Percentiles rank a stretch among this genome's conserved stretches.
Conservation (phyloP, 2,329 filamentous ascomycete genomes). For the Fusarium sp. region DNA sequence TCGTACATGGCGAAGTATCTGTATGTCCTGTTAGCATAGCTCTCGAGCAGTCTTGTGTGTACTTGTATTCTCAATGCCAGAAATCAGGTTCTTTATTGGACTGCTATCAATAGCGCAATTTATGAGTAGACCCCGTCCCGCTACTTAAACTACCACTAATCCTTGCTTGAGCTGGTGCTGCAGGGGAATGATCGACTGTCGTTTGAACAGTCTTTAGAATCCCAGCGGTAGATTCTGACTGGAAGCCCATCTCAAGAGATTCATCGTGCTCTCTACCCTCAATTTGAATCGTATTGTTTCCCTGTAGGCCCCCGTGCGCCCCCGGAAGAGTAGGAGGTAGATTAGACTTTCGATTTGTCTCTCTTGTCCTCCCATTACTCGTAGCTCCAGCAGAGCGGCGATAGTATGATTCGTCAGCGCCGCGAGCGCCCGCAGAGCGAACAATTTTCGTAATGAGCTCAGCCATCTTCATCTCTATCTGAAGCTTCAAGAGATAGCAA, state of each 20-base stretch:
- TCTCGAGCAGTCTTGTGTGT: no score
- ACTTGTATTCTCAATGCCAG: no score
- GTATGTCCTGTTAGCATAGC: no score
- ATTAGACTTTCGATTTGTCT: not conserved
- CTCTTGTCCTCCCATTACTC: not conserved
- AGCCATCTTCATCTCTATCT: conserved; percentile 64
- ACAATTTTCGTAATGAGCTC: conserved; percentile 57
- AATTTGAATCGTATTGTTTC: conserved; percentile 8
- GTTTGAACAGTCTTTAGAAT: conserved; percentile 41
- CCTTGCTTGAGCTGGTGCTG: conserved; percentile 23
- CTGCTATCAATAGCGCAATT: not conserved
- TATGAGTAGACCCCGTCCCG: not conserved
- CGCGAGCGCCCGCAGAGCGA: not conserved
- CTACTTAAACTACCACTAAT: not conserved
- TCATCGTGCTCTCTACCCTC: conserved; percentile 23
- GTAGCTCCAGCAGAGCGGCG: conserved; percentile 1
- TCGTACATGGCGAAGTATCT: not conserved
- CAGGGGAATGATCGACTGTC: conserved; percentile 18
- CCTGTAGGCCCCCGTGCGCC: not conserved
- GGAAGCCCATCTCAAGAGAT: conserved; percentile 6
- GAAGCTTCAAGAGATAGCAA: conserved; percentile 60
- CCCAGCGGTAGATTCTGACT: not conserved
- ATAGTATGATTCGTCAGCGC: conserved; percentile 23
- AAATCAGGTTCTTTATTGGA: no score
- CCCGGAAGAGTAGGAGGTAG: not conserved